Percentiles rank a stretch among this genome's conserved stretches.
These are phyloP conservation scores for Globomyces pollinis-pini DNA, from an alignment of 192 early-diverging fungal species.

Conservation along the genomic window DNA sequence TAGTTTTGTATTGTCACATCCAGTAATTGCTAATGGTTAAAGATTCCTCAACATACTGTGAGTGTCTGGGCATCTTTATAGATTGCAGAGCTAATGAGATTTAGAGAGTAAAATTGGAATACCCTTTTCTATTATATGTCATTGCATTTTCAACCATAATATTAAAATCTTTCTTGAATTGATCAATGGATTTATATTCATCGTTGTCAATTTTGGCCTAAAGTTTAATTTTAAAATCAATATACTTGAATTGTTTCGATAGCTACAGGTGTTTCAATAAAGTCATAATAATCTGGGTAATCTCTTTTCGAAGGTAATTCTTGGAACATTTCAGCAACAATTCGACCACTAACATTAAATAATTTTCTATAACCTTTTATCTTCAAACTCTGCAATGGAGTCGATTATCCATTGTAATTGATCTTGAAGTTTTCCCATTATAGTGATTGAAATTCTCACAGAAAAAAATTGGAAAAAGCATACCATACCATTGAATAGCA, in stretches of 20 bases:
- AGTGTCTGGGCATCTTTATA: slow-evolving; percentile 5
- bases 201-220: neutral
- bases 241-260: slow-evolving; percentile 47
- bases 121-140: slow-evolving; percentile 75
- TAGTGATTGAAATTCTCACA: too few relatives aligned
- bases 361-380: neutral
- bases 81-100: neutral
- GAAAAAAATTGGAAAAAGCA: too few relatives aligned
- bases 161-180: slow-evolving; percentile 69
- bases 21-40: too few relatives aligned
- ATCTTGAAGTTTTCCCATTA: neutral
- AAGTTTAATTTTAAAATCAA: neutral
- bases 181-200: slow-evolving; percentile 44
- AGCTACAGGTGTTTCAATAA: slow-evolving; percentile 69
- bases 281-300: slow-evolving; percentile 81
- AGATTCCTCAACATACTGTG: neutral
- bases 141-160: slow-evolving; percentile 84
- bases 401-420: neutral
- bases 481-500: too few relatives aligned
- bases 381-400: neutral
- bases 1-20: neutral
- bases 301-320: slow-evolving; percentile 62
- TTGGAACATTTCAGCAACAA: slow-evolving; percentile 63
- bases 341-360: slow-evolving; percentile 36
- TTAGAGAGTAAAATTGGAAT: neutral